A percentile compares a stretch with the other conserved stretches of the same genome.
These are phyloP conservation scores for Hygrophorus russula DNA, from an alignment of 768 basidiomycete genomes.

Conservation along the genomic window DNA sequence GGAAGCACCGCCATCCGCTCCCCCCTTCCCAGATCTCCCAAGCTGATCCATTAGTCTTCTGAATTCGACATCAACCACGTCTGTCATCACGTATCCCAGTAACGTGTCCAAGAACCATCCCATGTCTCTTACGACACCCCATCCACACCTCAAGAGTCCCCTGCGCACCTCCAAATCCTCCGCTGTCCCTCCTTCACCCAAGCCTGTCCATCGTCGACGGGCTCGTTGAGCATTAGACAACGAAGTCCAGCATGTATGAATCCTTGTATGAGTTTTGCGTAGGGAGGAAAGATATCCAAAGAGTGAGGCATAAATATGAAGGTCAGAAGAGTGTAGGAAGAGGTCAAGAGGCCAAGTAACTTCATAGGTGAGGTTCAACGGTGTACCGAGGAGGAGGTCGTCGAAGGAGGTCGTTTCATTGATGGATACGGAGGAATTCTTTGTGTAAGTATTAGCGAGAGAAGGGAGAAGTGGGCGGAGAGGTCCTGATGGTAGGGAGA, in stretches of 20 bases:
- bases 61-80: slow-evolving; percentile 83
- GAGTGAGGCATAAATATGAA: slow-evolving; percentile 62
- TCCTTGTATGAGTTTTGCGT: slow-evolving; percentile 71
- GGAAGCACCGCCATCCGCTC: slow-evolving; percentile 4
- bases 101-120: slow-evolving; percentile 84
- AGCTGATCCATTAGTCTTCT: slow-evolving; percentile 55
- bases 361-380: slow-evolving; percentile 55
- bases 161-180: slow-evolving; percentile 59
- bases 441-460: slow-evolving; percentile 27
- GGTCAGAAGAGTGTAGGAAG: slow-evolving; percentile 69
- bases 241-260: slow-evolving; percentile 76
- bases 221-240: slow-evolving; percentile 81
- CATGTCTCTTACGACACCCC: slow-evolving; percentile 85
- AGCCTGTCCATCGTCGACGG: slow-evolving; percentile 75
- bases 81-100: slow-evolving; percentile 79
- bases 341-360: slow-evolving; percentile 86
- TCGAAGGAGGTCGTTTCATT: slow-evolving; percentile 47
- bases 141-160: slow-evolving; percentile 62
- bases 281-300: slow-evolving; percentile 79
- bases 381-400: slow-evolving; percentile 71
- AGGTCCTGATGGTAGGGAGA: slow-evolving; percentile 73
- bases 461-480: slow-evolving; percentile 73
- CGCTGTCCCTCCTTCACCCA: slow-evolving; percentile 73
- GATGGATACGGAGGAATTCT: slow-evolving; percentile 22
- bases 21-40: slow-evolving; percentile 17